Conservation (phyloP, 2,329 filamentous ascomycete genomes). For the Ophiocordyceps robertsii region DNA sequence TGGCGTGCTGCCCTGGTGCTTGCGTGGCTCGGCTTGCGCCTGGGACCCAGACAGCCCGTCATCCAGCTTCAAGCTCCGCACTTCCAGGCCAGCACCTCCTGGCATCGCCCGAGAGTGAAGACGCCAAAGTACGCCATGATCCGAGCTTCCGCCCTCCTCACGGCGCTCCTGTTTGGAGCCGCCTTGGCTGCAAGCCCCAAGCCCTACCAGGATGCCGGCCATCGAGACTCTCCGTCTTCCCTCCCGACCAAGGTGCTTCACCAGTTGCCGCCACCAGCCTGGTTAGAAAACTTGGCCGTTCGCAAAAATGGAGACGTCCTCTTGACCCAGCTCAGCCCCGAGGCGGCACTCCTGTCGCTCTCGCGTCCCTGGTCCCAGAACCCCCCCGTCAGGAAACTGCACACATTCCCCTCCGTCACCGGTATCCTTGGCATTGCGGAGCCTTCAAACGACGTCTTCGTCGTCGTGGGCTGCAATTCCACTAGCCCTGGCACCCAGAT, state of each 20-base stretch:
- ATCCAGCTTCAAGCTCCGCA: no score
- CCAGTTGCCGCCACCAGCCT: background rate
- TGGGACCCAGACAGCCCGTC: no score
- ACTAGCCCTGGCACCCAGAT: background rate
- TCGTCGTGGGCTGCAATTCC: conserved; percentile 2
- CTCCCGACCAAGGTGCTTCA: background rate
- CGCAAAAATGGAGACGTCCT: conserved; percentile 3
- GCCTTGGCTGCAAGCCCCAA: background rate
- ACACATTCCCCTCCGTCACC: background rate
- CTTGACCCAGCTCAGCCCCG: conserved; percentile 1
- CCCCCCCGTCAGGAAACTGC: background rate
- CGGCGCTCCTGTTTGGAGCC: background rate
- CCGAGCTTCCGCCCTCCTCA: no score
- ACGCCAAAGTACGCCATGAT: no score
- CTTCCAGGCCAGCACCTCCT: no score
- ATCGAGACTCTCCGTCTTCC: background rate
- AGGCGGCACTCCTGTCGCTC: conserved; percentile 1
- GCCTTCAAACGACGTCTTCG: background rate
- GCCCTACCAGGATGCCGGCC: background rate
- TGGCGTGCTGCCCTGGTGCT: no score
- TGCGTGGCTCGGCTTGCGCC: no score
- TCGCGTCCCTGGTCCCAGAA: background rate
- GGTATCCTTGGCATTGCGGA: conserved; percentile 4
- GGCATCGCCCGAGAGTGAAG: no score
- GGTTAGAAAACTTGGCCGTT: conserved; percentile 4